Conservation (phyloP, 148 eudicot genomes). For the Persicaria maculosa region DNA sequence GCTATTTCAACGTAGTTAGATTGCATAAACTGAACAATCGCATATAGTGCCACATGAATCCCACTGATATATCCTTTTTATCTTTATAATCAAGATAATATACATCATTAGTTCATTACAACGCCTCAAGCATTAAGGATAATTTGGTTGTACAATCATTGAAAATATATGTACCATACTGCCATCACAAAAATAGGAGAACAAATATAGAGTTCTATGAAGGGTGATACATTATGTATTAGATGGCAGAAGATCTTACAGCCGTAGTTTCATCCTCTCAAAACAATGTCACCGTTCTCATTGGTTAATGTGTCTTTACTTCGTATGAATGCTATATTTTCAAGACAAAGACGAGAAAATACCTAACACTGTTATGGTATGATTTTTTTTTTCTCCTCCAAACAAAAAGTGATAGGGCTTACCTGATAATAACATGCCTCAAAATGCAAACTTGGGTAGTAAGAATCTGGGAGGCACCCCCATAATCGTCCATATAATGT, state of each 20-base stretch:
- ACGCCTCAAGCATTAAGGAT: no score
- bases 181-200: no score
- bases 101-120: no score
- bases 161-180: no score
- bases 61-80: no score
- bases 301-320: background rate
- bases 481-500: conserved; percentile 84
- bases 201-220: no score
- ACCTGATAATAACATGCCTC: conserved; percentile 99
- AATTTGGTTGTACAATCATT: no score
- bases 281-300: background rate
- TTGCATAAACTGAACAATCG: background rate
- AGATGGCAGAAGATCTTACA: background rate
- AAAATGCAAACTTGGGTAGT: conserved; percentile 87
- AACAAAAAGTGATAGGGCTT: background rate
- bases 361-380: background rate
- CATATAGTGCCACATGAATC: background rate
- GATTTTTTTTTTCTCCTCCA: background rate
- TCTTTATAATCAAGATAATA: no score
- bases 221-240: background rate
- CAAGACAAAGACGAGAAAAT: background rate
- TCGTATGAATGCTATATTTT: background rate
- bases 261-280: background rate
- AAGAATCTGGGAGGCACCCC: conserved; percentile 80
- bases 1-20: background rate